phyloP scores from a whole-genome alignment of 768 basidiomycete species.

The Mycena amicta region DNA sequence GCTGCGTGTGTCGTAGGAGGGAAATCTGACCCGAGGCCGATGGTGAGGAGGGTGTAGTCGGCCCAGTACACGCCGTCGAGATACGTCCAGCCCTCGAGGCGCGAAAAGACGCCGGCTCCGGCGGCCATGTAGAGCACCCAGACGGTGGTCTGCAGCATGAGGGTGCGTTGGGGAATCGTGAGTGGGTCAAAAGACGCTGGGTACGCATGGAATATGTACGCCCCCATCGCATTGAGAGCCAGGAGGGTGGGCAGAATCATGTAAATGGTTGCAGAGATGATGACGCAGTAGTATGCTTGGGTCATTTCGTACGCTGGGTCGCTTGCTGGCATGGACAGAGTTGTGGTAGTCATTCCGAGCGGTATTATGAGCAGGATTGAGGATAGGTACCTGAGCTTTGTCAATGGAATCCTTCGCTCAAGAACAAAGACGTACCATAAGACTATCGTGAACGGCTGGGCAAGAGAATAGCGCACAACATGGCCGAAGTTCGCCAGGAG shows the following conservation, averaged over 20 bases:
- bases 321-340: background rate
- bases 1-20: conserved; percentile 30
- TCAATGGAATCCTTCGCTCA: background rate
- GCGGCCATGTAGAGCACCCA: conserved; percentile 42
- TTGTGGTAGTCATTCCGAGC: conserved; percentile 29
- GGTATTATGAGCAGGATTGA: conserved; percentile 37
- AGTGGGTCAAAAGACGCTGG: conserved; percentile 38
- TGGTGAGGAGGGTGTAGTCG: conserved; percentile 44
- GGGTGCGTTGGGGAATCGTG: conserved; percentile 41
- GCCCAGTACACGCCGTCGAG: conserved; percentile 45
- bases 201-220: conserved; percentile 37
- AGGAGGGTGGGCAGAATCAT: conserved; percentile 30
- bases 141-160: conserved; percentile 46
- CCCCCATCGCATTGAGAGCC: conserved; percentile 22
- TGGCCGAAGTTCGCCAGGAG: conserved; percentile 43
- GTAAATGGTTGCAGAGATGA: conserved; percentile 29
- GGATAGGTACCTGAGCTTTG: conserved; percentile 38
- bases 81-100: conserved; percentile 39
- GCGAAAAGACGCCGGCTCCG: conserved; percentile 40
- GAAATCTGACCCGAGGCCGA: conserved; percentile 44
- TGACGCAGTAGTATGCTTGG: conserved; percentile 42
- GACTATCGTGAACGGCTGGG: conserved; percentile 40
- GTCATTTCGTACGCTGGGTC: conserved; percentile 30
- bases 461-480: conserved; percentile 35
- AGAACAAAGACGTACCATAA: conserved; percentile 33